These are phyloP conservation scores for Verbena officinalis DNA, from an alignment of 257 asterid species.

Conservation along the genomic window DNA sequence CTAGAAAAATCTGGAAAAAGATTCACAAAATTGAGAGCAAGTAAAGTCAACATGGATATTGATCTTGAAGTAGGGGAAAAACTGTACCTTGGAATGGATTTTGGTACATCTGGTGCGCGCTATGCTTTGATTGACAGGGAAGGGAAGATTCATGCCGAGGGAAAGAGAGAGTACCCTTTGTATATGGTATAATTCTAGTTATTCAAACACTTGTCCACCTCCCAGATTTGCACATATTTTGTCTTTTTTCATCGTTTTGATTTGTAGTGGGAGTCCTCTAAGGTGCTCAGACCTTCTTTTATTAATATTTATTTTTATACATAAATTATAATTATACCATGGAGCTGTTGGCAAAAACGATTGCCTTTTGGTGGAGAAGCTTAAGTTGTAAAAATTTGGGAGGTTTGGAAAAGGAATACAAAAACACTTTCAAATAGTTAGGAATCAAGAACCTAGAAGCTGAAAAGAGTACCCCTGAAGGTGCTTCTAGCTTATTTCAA, in stretches of 20 bases:
- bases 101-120: conserved; percentile 96
- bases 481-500: too few species aligned
- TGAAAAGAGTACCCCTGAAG: too few species aligned
- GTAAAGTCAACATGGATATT: conserved; percentile 31
- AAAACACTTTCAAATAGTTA: too few species aligned
- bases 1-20: conserved; percentile 31
- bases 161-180: conserved; percentile 78
- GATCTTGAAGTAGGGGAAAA: conserved; percentile 38
- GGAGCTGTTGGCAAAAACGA: too few species aligned
- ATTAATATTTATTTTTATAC: too few species aligned
- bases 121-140: conserved; percentile 64
- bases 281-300: too few species aligned
- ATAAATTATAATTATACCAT: too few species aligned
- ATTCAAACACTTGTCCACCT: conserved; percentile 2
- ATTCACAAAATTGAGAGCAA: conserved; percentile 30
- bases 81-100: conserved; percentile 93
- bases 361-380: too few species aligned
- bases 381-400: too few species aligned
- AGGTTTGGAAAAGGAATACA: too few species aligned
- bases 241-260: background rate
- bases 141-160: conserved; percentile 61
- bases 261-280: conserved; percentile 1
- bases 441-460: too few species aligned
- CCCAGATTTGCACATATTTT: background rate
- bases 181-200: conserved; percentile 45